Evolutionary conservation across 1,284 basidiomycete species (phyloP), one percentile per base, ranked within the genome.

Genomic region (Inonotus hispidus): DNA sequence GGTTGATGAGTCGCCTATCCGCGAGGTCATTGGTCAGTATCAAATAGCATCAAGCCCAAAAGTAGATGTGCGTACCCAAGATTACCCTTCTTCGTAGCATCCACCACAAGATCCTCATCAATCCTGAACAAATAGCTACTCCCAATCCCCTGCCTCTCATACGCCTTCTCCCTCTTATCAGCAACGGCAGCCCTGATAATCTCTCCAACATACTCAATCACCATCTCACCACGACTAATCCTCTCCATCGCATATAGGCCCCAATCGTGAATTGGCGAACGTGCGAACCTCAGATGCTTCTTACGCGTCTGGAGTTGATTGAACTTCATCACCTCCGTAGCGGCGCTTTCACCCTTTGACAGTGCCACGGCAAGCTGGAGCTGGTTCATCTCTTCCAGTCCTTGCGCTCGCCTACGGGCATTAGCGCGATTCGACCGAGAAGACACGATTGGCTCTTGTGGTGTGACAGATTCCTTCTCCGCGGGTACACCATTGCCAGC

Each of bases 201-300:
- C 79, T 99, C 97, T 37, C 97, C 97, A 8, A 99, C 97, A 70
- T 99, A 99, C 77, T 99, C 97, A 75, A 99, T 98, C 47, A 99
- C 96, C 94, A 99, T 98, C 75, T 99, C 97, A 4, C 95, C 94
- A 21, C 85, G 79, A 14, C 92, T 86, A 68, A 99, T 98, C 69
- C 87, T 85, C 78, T 97, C 94, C 87, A 95, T 90, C 35, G 95
- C 93, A 71, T 96, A 97, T 69, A 99, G 72, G 3, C 97, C 96
- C 91, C 96, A 99, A 68, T 97, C 95, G 73, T 99, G 96, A 67
- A 99, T 99, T 2, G 95, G 94, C 29, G 93, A 95, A 58, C 95
- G 84, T 8, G 95, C 91, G 70, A 99, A 99, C 39, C 93, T 88
- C 58, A 99, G 83, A 71, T 98, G 94, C 78, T 99, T 99, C 84